These are phyloP conservation scores for Plasmodium gonderi DNA, from an alignment of 169 alveolate species.

Conservation along the genomic window DNA sequence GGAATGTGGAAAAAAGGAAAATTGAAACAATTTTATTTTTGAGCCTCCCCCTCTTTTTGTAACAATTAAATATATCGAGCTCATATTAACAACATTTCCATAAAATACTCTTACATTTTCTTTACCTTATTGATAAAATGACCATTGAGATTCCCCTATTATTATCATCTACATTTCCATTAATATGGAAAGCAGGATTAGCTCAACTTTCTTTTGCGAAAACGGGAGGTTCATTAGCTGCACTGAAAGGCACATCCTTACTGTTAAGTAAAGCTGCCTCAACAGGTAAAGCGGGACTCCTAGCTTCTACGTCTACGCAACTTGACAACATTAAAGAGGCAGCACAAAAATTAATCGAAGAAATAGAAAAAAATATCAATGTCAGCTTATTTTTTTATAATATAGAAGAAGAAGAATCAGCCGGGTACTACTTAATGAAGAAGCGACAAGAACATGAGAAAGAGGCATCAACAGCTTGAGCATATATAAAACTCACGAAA, in stretches of 20 bases:
- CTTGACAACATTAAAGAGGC: slow-evolving; percentile 70
- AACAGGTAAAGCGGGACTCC: slow-evolving; percentile 49
- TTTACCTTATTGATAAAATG: slow-evolving; percentile 4
- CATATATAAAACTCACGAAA: neutral
- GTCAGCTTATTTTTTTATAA: slow-evolving; percentile 56
- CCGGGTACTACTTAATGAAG: slow-evolving; percentile 70
- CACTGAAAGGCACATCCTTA: slow-evolving; percentile 63
- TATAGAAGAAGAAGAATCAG: slow-evolving; percentile 73
- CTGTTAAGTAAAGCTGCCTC: slow-evolving; percentile 70
- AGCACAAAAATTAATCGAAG: slow-evolving; percentile 72
- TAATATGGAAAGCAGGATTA: slow-evolving; percentile 68
- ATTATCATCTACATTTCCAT: slow-evolving; percentile 65
- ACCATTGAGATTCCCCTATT: slow-evolving; percentile 60
- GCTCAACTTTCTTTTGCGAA: slow-evolving; percentile 76
- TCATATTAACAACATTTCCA: neutral
- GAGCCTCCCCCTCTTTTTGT: neutral
- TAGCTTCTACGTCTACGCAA: slow-evolving; percentile 73
- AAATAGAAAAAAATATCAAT: slow-evolving; percentile 66
- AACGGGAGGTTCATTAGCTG: slow-evolving; percentile 76
- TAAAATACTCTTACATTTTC: neutral
- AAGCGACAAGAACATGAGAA: slow-evolving; percentile 64
- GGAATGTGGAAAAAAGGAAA: neutral
- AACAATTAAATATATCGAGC: neutral
- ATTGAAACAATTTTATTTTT: neutral
- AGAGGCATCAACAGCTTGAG: neutral